Evolutionary conservation across 1,284 basidiomycete genomes (phyloP).

Genomic region (Kwoniella shivajii): DNA sequence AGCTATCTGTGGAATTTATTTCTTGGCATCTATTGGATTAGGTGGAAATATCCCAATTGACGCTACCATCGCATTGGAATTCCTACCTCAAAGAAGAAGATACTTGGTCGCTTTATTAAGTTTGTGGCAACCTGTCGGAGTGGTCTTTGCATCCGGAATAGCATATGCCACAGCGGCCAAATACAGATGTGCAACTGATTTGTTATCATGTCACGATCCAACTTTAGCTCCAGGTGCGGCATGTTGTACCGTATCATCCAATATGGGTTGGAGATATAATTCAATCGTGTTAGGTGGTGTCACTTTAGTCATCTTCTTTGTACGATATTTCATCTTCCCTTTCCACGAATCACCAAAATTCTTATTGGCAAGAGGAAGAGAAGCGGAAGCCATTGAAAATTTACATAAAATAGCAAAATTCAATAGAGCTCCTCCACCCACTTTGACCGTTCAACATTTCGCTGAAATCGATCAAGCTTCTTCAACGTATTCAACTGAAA

Average conservation of each 20-base stretch:
- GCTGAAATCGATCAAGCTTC: conserved; percentile 40
- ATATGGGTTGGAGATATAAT: conserved; percentile 66
- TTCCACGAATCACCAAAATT: conserved; percentile 75
- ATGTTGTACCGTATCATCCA: conserved; percentile 55
- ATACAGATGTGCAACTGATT: conserved; percentile 29
- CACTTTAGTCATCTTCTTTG: conserved; percentile 57
- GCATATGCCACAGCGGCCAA: conserved; percentile 56
- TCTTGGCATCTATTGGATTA: conserved; percentile 58
- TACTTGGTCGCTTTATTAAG: conserved; percentile 55
- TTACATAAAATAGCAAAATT: conserved; percentile 68
- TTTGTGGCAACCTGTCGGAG: conserved; percentile 54
- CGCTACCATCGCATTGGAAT: conserved; percentile 72
- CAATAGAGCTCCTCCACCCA: conserved; percentile 58
- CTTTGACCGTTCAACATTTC: conserved; percentile 52
- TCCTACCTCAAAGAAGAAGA: conserved; percentile 49
- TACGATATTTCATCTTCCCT: conserved; percentile 73
- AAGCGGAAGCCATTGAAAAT: conserved; percentile 70
- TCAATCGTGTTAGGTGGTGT: conserved; percentile 61
- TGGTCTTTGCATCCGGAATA: conserved; percentile 63
- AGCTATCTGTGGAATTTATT: conserved; percentile 49
- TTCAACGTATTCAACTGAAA: not conserved
- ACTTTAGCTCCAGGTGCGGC: conserved; percentile 57
- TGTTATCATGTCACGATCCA: conserved; percentile 41
- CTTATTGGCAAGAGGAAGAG: conserved; percentile 70
- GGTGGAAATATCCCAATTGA: conserved; percentile 62